Base-by-base conservation (phyloP, 169 alveolate genomes). In the Eimeria nieschulzi region DNA sequence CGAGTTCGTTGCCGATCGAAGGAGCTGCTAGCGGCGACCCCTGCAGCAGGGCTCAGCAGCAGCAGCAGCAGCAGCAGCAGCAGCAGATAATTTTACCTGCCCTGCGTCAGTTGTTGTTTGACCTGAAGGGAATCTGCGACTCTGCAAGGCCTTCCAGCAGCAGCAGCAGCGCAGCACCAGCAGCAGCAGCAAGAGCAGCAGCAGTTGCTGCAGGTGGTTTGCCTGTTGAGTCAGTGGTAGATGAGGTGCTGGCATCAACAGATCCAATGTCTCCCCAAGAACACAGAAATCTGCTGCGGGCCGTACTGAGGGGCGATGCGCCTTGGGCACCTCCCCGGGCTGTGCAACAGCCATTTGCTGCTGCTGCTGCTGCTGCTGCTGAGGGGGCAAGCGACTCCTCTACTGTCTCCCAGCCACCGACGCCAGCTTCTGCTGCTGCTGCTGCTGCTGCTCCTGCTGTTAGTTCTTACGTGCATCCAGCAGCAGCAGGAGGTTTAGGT, bases 61-160 rank as follows among this genome's bases (percentile, higher is more conserved):
- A 56, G 73, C 70, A 46, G 63, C 85, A 76, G 64, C 83, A 73
- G 83, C 59, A 73, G 83, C 83, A 73, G 75, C 73, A 54, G 73
- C 87, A 79, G 61, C 87, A 79, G 87, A 71, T 12, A 9, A 71
- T 79, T 26, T 33, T 79, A 13, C 87, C 87, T 56, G 87, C 75
- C 33, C 59, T 79, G 75, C 87, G 87, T 15, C 75, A 23, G 55
- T 73, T 79, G 25, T 8, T 79, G 87, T n/a, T n/a, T 9, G 87
- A 79, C 39, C 9, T 79, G 87, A 79, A 79, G 75, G 87, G 51
- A 53, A 8, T 79, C 9, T 79, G 87, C 51, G 87, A 79, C 25
- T 64, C 54, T 23, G 87, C 87, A 2, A 55, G 56, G 73, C 13
- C 55, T 0, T n/a, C 19, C 75, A 66, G 66, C 56, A 73, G 83